A percentile compares a stretch with the other conserved stretches of the same genome.
phyloP scores from a whole-genome alignment of 148 eudicot genomes.

The Oxyria digyna region DNA sequence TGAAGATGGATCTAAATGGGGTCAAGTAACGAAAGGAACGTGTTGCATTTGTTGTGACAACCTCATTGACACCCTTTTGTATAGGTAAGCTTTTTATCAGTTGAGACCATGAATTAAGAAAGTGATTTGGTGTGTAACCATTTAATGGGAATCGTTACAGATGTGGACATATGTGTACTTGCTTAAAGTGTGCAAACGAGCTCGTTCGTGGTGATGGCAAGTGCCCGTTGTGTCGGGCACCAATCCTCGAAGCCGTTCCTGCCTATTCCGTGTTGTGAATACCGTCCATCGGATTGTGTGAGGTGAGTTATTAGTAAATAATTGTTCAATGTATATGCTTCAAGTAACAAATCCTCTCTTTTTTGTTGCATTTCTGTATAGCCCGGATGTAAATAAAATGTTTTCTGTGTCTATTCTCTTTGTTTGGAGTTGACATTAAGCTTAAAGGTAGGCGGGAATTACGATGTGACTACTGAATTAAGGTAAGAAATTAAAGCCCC shows the following conservation, averaged over 20 bases:
- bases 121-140: neutral
- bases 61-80: slow-evolving; percentile 88
- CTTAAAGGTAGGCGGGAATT: neutral
- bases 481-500: neutral
- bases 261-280: slow-evolving; percentile 89
- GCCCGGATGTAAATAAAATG: neutral
- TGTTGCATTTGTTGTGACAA: slow-evolving; percentile 94
- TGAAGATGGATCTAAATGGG: slow-evolving; percentile 92
- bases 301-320: neutral
- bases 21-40: slow-evolving; percentile 71
- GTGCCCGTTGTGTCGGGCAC: slow-evolving; percentile 97
- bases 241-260: slow-evolving; percentile 82
- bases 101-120: no score
- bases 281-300: no score
- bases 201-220: slow-evolving; percentile 85
- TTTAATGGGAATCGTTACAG: slow-evolving; percentile 20
- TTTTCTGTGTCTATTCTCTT: neutral
- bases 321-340: neutral
- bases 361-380: neutral
- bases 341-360: no score
- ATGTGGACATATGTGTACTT: slow-evolving; percentile 99
- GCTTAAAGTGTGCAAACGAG: slow-evolving; percentile 87
- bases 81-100: slow-evolving; percentile 36
- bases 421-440: neutral
- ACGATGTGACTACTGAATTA: neutral